phyloP scores from a whole-genome alignment of 306 rosid genomes.

The Nissolia schottii region DNA sequence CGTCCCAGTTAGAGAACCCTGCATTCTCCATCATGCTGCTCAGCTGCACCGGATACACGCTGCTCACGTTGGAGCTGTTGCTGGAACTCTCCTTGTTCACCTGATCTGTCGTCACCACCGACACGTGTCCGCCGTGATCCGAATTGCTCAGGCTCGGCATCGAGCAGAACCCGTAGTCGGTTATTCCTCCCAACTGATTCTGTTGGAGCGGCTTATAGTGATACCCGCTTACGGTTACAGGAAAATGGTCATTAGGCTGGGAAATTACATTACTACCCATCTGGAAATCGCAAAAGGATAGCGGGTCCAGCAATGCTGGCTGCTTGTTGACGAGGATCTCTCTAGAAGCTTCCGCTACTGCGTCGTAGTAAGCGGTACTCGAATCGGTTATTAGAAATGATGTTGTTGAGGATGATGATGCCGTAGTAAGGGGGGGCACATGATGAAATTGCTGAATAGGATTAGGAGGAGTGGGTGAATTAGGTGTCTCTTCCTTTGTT shows the following conservation, averaged over 20 bases:
- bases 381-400: slow-evolving; percentile 50
- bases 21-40: slow-evolving; percentile 46
- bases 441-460: no score
- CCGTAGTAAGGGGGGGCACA: no score
- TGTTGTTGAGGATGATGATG: no score
- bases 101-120: slow-evolving; percentile 51
- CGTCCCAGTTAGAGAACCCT: slow-evolving; percentile 54
- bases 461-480: no score
- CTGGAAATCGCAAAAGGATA: slow-evolving; percentile 53
- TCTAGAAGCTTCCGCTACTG: slow-evolving; percentile 44
- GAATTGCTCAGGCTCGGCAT: slow-evolving; percentile 78
- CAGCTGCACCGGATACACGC: slow-evolving; percentile 42
- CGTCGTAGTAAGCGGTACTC: slow-evolving; percentile 41
- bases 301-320: slow-evolving; percentile 42
- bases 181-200: slow-evolving; percentile 25
- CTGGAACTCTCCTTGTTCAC: slow-evolving; percentile 77
- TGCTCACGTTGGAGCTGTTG: slow-evolving; percentile 78
- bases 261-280: slow-evolving; percentile 13
- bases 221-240: slow-evolving; percentile 22
- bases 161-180: slow-evolving; percentile 53
- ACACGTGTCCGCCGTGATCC: slow-evolving; percentile 54
- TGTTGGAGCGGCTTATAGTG: slow-evolving; percentile 17
- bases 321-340: slow-evolving; percentile 37
- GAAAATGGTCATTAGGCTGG: slow-evolving; percentile 30
- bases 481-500: slow-evolving; percentile 41